These are phyloP conservation scores for Lepidium africanum DNA, from an alignment of 345 rosid genomes.

Conservation along the genomic window DNA sequence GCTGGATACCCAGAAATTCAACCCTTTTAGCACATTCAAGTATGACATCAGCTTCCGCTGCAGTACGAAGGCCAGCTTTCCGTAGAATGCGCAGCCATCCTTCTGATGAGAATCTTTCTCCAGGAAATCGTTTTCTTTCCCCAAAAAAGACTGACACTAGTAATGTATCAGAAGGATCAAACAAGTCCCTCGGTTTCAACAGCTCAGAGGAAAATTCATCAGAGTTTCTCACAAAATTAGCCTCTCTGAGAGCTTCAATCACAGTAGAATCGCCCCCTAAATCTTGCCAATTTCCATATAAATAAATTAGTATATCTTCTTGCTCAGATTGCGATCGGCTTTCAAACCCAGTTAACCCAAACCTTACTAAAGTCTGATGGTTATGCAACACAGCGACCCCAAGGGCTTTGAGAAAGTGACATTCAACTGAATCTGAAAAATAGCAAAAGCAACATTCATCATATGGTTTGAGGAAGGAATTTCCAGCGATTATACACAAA, in stretches of 20 bases:
- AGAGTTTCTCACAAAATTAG: slow-evolving; percentile 68
- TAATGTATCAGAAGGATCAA: slow-evolving; percentile 82
- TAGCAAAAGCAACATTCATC: slow-evolving; percentile 68
- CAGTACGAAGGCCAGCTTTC: slow-evolving; percentile 68
- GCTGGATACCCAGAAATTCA: slow-evolving; percentile 61
- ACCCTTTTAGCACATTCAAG: slow-evolving; percentile 87
- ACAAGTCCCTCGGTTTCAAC: slow-evolving; percentile 68
- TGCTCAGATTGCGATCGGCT: slow-evolving; percentile 60
- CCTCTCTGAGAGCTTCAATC: slow-evolving; percentile 66
- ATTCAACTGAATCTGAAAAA: slow-evolving; percentile 53
- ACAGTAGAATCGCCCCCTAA: slow-evolving; percentile 66
- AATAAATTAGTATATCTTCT: slow-evolving; percentile 67
- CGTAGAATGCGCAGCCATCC: slow-evolving; percentile 83
- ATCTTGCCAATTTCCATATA: slow-evolving; percentile 63
- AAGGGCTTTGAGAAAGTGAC: slow-evolving; percentile 61
- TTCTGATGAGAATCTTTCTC: slow-evolving; percentile 78
- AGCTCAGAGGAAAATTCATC: slow-evolving; percentile 65
- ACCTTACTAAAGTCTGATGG: slow-evolving; percentile 76
- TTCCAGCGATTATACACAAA: slow-evolving; percentile 65
- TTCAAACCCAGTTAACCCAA: slow-evolving; percentile 77
- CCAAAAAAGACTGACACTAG: slow-evolving; percentile 74
- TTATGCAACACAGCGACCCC: slow-evolving; percentile 74
- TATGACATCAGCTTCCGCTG: slow-evolving; percentile 68
- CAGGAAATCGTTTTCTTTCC: slow-evolving; percentile 82
- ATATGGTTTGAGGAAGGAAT: slow-evolving; percentile 74